phyloP scores from a whole-genome alignment of 768 basidiomycete species.

The Paxillus rubicundulus region DNA sequence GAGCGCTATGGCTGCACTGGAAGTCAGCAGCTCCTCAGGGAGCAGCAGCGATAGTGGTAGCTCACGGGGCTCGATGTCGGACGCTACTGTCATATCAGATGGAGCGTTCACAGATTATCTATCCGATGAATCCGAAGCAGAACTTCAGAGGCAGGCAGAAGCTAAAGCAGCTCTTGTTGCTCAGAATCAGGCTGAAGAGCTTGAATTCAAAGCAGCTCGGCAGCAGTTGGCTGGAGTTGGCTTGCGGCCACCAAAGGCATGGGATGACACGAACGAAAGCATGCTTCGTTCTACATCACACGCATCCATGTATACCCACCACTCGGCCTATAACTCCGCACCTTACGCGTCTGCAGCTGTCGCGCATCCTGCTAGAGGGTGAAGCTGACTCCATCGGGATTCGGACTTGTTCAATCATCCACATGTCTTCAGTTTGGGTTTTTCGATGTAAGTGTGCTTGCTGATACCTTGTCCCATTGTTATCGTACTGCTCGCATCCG shows the following conservation, averaged over 20 bases:
- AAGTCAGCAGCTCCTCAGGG: slow-evolving; percentile 45
- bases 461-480: slow-evolving; percentile 16
- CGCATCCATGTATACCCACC: slow-evolving; percentile 22
- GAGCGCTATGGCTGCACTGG: slow-evolving; percentile 38
- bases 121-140: slow-evolving; percentile 90
- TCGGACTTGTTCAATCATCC: slow-evolving; percentile 16
- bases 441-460: slow-evolving; percentile 23
- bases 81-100: slow-evolving; percentile 79
- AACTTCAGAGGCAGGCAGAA: slow-evolving; percentile 83
- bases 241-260: slow-evolving; percentile 72
- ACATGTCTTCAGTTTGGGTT: slow-evolving; percentile 10
- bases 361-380: slow-evolving; percentile 31
- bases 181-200: slow-evolving; percentile 78
- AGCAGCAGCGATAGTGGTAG: slow-evolving; percentile 58
- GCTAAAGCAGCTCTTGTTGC: slow-evolving; percentile 72
- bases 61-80: slow-evolving; percentile 55
- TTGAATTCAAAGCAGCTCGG: slow-evolving; percentile 77
- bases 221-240: slow-evolving; percentile 75
- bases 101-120: slow-evolving; percentile 88
- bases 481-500: slow-evolving; percentile 15
- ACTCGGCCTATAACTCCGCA: slow-evolving; percentile 28
- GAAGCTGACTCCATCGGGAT: not conserved
- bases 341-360: slow-evolving; percentile 25
- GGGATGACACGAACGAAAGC: slow-evolving; percentile 54
- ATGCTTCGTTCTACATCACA: slow-evolving; percentile 26